Percentiles rank a stretch among this genome's conserved stretches.
These are phyloP conservation scores for Aphanomyces stellatus DNA, from an alignment of 352 stramenopile species.

Conservation along the genomic window DNA sequence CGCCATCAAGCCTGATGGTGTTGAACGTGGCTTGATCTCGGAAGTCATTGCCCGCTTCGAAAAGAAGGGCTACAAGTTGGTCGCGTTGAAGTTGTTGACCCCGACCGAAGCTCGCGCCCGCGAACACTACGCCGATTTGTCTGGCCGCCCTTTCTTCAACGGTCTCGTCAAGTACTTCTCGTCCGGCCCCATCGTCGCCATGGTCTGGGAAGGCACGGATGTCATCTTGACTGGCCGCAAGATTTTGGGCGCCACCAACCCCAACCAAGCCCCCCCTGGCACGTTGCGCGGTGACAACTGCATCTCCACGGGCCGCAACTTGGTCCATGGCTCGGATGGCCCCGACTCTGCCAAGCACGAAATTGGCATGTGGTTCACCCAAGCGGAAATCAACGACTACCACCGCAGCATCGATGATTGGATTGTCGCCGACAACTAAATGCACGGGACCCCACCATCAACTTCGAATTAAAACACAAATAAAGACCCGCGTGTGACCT, in stretches of 20 bases:
- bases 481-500: too few species aligned
- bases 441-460: too few species aligned
- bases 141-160: slow-evolving; percentile 87
- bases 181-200: slow-evolving; percentile 93
- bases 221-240: slow-evolving; percentile 92
- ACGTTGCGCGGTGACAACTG: slow-evolving; percentile 93
- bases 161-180: slow-evolving; percentile 88
- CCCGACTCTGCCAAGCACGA: slow-evolving; percentile 89
- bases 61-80: slow-evolving; percentile 94
- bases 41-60: slow-evolving; percentile 94
- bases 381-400: slow-evolving; percentile 89
- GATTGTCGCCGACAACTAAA: slow-evolving; percentile 86
- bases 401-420: slow-evolving; percentile 74
- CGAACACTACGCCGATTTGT: slow-evolving; percentile 91
- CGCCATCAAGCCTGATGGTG: slow-evolving; percentile 91
- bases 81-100: slow-evolving; percentile 92
- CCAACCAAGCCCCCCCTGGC: slow-evolving; percentile 88
- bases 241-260: slow-evolving; percentile 94
- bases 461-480: too few species aligned
- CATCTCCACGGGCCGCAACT: slow-evolving; percentile 87
- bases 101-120: slow-evolving; percentile 85
- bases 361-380: slow-evolving; percentile 91
- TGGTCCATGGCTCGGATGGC: slow-evolving; percentile 89
- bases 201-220: slow-evolving; percentile 91
- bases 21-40: slow-evolving; percentile 89